These are phyloP conservation scores for Amanita brunnescens DNA, from an alignment of 768 basidiomycete genomes.

Conservation along the genomic window DNA sequence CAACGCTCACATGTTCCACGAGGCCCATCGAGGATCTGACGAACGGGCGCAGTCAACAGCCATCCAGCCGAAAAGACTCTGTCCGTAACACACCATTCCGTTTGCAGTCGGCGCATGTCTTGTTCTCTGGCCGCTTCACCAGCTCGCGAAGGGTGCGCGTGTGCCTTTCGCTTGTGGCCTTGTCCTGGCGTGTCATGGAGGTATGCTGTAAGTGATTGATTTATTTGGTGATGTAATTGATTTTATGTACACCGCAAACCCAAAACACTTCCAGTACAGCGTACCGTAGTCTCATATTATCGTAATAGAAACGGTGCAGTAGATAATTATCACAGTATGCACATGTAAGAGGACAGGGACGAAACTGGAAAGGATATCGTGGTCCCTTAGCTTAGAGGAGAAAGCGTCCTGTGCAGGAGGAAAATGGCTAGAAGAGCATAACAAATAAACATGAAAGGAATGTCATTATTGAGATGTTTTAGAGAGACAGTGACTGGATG, in stretches of 20 bases:
- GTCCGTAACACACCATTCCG: slow-evolving; percentile 63
- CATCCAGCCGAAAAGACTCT: not conserved
- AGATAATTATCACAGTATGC: slow-evolving; percentile 7
- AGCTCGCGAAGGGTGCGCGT: slow-evolving; percentile 76
- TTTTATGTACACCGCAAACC: not conserved
- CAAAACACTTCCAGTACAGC: slow-evolving; percentile 3
- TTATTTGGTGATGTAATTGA: not conserved
- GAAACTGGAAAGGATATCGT: not conserved
- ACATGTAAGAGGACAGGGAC: not conserved
- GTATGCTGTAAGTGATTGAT: slow-evolving; percentile 2
- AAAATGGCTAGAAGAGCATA: slow-evolving; percentile 1
- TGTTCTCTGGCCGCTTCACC: slow-evolving; percentile 86
- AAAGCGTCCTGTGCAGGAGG: not conserved
- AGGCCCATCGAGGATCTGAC: slow-evolving; percentile 94
- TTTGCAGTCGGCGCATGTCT: slow-evolving; percentile 93
- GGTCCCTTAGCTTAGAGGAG: not conserved
- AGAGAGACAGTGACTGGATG: slow-evolving; percentile 1
- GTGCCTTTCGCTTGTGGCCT: slow-evolving; percentile 75
- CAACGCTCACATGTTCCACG: slow-evolving; percentile 78
- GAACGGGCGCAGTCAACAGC: slow-evolving; percentile 5
- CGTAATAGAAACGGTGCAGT: not conserved
- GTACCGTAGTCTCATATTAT: slow-evolving; percentile 1
- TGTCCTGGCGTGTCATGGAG: slow-evolving; percentile 61
- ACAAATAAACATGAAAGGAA: slow-evolving; percentile 5
- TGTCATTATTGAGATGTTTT: slow-evolving; percentile 6